phyloP scores from a whole-genome alignment of 805 yeast species.

The Jamesozyma gamospora region DNA sequence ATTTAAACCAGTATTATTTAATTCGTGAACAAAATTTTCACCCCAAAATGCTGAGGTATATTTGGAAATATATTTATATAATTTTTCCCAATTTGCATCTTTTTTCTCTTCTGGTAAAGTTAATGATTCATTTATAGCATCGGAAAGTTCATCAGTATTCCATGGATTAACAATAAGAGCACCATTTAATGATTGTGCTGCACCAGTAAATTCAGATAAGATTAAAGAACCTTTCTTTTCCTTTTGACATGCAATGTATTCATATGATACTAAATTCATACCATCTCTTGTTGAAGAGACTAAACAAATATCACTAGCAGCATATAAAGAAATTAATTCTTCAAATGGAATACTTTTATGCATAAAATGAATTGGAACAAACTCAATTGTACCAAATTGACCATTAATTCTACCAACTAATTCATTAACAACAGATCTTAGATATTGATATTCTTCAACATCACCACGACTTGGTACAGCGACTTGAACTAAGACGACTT shows the following conservation, averaged over 20 bases:
- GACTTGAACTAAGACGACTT: slow-evolving; percentile 88
- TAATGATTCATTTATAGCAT: slow-evolving; percentile 75
- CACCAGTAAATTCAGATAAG: slow-evolving; percentile 93
- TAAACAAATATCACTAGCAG: slow-evolving; percentile 79
- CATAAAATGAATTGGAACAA: slow-evolving; percentile 94
- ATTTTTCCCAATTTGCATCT: slow-evolving; percentile 65
- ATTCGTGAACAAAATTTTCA: slow-evolving; percentile 84
- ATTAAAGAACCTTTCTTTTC: slow-evolving; percentile 79
- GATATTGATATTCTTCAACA: slow-evolving; percentile 92
- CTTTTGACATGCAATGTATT: slow-evolving; percentile 91
- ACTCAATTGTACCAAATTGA: slow-evolving; percentile 89
- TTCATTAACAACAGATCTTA: slow-evolving; percentile 91
- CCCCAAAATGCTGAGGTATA: slow-evolving; percentile 98
- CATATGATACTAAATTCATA: slow-evolving; percentile 94
- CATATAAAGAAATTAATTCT: slow-evolving; percentile 81
- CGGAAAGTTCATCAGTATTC: slow-evolving; percentile 91
- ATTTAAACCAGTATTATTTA: slow-evolving; percentile 34
- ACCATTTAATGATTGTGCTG: slow-evolving; percentile 96
- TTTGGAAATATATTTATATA: slow-evolving; percentile 80
- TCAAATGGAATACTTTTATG: slow-evolving; percentile 87
- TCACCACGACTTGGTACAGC: slow-evolving; percentile 98
- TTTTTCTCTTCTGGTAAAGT: slow-evolving; percentile 79
- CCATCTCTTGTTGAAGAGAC: slow-evolving; percentile 96
- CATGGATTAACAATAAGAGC: slow-evolving; percentile 93
- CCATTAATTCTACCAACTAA: slow-evolving; percentile 96